Evolutionary conservation across 148 eudicot species (phyloP), one percentile per base, ranked within the genome.

Genomic region (Fagopyrum homotropicum): DNA sequence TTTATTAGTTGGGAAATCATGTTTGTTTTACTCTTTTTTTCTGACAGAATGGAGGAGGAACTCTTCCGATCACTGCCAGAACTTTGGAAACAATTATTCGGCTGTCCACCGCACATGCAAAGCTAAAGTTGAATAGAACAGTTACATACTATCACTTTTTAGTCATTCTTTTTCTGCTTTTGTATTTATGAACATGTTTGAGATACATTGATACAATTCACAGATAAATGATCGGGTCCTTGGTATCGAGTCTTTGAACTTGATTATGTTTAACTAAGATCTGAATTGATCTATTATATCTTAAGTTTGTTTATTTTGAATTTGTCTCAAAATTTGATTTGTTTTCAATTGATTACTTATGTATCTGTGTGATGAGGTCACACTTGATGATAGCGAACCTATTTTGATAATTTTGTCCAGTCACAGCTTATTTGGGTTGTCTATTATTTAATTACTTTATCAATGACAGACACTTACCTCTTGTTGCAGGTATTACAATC

Each of bases 61-160:
- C 99, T 45, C 98, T 96, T 81, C 98, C 99, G 69, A 92, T 96
- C 73, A 96, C 99, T 78, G 98, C 99, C 75, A 89, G 98, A 90
- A 96, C 97, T 60, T 84, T 96, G 75, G 99, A 96, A 80, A 96
- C 99, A 76, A 96, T 96, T 22, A 96, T 96, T 71, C 87, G 99
- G 45, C 90, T 96, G 63, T 96, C 99, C 16, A 96, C 99, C 80
- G 99, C 99, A 9, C 98, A 96, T 87, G 99, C 99, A 79, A 96
- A 90, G 78, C 89, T 96, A 76, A 96, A 85, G 86, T 79, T 92
- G 81, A 89, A 89, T 85, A 85, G 87, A 90, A 89, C 91, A 93
- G 99, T 96, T 15, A 72, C 69, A 29, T 63, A 29, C 17, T 40
- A 15, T 66, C 46, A 40, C 71, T 14, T 66, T 3, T 12, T 35